These are phyloP conservation scores for Amaranthus hypochondriacus DNA, from an alignment of 148 eudicot species.

Conservation along the genomic window DNA sequence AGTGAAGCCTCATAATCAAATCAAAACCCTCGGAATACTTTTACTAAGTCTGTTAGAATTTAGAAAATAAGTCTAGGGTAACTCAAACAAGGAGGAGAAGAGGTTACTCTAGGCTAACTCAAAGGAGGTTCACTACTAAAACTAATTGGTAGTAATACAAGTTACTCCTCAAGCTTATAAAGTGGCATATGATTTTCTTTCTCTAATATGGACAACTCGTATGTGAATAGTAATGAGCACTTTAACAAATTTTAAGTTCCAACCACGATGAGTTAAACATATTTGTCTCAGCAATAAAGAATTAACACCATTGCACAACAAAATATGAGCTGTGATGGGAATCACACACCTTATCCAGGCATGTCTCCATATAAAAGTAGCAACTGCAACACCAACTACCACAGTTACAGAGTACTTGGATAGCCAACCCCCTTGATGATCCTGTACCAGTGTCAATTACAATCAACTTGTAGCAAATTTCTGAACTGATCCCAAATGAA, in stretches of 20 bases:
- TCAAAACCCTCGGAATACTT: not conserved
- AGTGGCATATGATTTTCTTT: too few relatives aligned
- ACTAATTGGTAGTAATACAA: too few relatives aligned
- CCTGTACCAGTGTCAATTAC: constrained; percentile 27
- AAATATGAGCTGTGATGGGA: not conserved
- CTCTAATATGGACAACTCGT: too few relatives aligned
- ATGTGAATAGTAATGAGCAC: too few relatives aligned
- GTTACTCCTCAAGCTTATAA: too few relatives aligned
- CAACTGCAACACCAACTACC: constrained; percentile 44
- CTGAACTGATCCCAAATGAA: not conserved
- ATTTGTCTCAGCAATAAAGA: not conserved
- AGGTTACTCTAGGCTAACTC: too few relatives aligned
- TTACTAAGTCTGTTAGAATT: too few relatives aligned
- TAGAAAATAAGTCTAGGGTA: too few relatives aligned
- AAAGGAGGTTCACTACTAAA: too few relatives aligned
- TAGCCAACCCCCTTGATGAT: constrained; percentile 42
- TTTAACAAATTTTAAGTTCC: too few relatives aligned
- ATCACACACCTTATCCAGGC: constrained; percentile 36
- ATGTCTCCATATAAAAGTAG: constrained; percentile 42
- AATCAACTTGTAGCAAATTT: not conserved
- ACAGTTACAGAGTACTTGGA: constrained; percentile 42
- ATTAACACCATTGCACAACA: not conserved
- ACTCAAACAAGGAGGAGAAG: too few relatives aligned
- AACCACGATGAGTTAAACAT: not conserved
- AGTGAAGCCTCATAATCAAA: not conserved